Percentiles rank a stretch among this genome's conserved stretches.
These are phyloP conservation scores for Sugiyamaella mastotermitis DNA, from an alignment of 805 yeast species.

Conservation along the genomic window DNA sequence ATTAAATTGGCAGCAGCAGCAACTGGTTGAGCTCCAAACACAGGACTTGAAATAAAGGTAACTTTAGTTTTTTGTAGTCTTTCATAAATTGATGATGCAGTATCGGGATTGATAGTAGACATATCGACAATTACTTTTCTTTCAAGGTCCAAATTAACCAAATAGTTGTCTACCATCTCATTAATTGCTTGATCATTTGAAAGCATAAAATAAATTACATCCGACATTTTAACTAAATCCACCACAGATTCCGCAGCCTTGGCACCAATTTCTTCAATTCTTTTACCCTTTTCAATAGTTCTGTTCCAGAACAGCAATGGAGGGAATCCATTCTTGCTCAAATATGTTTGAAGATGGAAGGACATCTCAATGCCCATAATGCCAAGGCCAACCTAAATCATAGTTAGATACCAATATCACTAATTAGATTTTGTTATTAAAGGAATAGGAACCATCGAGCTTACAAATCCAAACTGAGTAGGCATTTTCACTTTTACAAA, in stretches of 20 bases:
- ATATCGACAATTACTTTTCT: constrained; percentile 25
- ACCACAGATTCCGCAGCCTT: constrained; percentile 8
- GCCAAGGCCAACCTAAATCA: constrained; percentile 14
- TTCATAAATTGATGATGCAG: constrained; percentile 15
- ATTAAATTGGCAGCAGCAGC: constrained; percentile 24
- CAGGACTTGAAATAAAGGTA: constrained; percentile 24
- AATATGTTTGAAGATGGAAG: constrained; percentile 8
- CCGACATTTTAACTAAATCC: constrained; percentile 12
- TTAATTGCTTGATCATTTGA: constrained; percentile 14
- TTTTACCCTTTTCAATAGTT: constrained; percentile 14
- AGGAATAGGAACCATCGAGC: too few species aligned
- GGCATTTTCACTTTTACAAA: too few species aligned
- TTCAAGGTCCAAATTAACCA: constrained; percentile 5
- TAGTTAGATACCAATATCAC: constrained; percentile 1
- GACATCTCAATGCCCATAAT: constrained; percentile 18
- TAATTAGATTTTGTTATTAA: too few species aligned
- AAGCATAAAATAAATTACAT: constrained; percentile 15
- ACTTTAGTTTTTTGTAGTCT: constrained; percentile 18
- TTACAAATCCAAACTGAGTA: too few species aligned
- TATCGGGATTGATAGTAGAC: constrained; percentile 26
- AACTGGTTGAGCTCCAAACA: constrained; percentile 26
- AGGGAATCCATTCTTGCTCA: constrained; percentile 5
- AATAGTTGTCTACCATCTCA: constrained; percentile 5
- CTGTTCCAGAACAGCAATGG: constrained; percentile 14
- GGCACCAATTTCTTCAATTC: constrained; percentile 14